These are phyloP conservation scores for Filobasidium wieringae DNA, from an alignment of 768 basidiomycete species.

Conservation along the genomic window DNA sequence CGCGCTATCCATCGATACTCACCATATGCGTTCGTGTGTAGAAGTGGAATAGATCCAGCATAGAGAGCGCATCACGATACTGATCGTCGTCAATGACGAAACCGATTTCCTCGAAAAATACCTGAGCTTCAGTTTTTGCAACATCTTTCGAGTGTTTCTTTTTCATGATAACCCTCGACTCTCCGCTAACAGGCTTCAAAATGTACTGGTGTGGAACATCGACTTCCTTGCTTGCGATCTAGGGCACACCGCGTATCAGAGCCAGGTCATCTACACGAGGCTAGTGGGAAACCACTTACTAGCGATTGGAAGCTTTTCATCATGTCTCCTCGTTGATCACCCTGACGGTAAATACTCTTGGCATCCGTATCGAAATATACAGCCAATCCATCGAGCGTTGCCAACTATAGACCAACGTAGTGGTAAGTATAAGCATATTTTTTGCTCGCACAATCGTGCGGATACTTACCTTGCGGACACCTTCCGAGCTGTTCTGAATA, in stretches of 20 bases:
- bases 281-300: slow-evolving; percentile 40
- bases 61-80: slow-evolving; percentile 81
- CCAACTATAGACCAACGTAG: slow-evolving; percentile 48
- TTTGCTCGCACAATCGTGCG: background rate
- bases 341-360: slow-evolving; percentile 56
- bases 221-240: slow-evolving; percentile 49
- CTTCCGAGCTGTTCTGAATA: slow-evolving; percentile 74
- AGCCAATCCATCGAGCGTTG: slow-evolving; percentile 71
- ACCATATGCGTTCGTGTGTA: slow-evolving; percentile 52
- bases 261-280: background rate
- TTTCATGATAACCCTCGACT: slow-evolving; percentile 81
- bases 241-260: background rate
- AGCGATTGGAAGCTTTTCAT: slow-evolving; percentile 62
- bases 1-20: background rate
- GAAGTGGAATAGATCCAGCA: slow-evolving; percentile 93
- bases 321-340: slow-evolving; percentile 48
- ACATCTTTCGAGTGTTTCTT: slow-evolving; percentile 59
- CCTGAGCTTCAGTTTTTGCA: slow-evolving; percentile 74
- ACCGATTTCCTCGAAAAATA: slow-evolving; percentile 85
- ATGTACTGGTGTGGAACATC: slow-evolving; percentile 69
- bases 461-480: slow-evolving; percentile 67
- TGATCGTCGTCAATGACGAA: slow-evolving; percentile 84
- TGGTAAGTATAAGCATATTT: background rate
- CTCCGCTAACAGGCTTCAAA: slow-evolving; percentile 85
- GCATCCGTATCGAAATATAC: slow-evolving; percentile 94